Evolutionary conservation across 78 protist genomes (phyloP).

Genomic region (Emiliania huxleyi): DNA sequence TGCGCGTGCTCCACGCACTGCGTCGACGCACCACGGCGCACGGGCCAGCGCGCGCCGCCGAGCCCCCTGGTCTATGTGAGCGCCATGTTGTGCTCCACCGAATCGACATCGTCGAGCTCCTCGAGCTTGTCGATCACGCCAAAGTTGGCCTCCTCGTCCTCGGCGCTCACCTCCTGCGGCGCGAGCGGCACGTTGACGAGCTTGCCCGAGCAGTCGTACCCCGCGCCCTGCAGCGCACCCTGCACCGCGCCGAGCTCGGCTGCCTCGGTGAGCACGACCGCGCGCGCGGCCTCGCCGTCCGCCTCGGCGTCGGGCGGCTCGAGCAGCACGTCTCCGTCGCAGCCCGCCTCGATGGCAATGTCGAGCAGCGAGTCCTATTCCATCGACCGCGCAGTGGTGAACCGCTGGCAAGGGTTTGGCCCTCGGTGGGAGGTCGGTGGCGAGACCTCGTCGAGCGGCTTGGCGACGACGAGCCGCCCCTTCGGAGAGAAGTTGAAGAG

Average conservation of each 20-base stretch:
- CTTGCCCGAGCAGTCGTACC: background rate
- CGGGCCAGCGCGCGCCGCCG: too few species aligned
- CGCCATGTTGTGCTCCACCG: constrained; percentile 17
- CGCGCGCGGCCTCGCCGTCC: background rate
- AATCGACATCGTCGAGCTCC: background rate
- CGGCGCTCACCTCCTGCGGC: background rate
- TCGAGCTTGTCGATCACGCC: background rate
- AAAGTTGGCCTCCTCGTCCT: background rate
- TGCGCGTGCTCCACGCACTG: too few species aligned
- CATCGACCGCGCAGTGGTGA: too few species aligned
- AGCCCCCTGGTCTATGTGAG: too few species aligned
- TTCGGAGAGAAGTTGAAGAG: background rate
- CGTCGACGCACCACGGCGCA: too few species aligned
- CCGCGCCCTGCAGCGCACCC: background rate
- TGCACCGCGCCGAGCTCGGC: background rate
- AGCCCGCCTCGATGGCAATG: background rate
- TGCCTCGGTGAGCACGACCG: background rate
- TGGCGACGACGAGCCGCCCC: background rate
- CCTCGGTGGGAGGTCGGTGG: too few species aligned
- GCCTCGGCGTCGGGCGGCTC: background rate
- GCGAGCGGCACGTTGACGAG: background rate
- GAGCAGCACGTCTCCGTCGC: background rate
- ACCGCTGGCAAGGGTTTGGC: too few species aligned
- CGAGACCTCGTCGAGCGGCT: background rate
- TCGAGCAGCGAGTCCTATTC: background rate